Percentiles rank a stretch among this genome's conserved stretches.
Conservation (phyloP, 306 rosid species). For the Prunus mira region DNA sequence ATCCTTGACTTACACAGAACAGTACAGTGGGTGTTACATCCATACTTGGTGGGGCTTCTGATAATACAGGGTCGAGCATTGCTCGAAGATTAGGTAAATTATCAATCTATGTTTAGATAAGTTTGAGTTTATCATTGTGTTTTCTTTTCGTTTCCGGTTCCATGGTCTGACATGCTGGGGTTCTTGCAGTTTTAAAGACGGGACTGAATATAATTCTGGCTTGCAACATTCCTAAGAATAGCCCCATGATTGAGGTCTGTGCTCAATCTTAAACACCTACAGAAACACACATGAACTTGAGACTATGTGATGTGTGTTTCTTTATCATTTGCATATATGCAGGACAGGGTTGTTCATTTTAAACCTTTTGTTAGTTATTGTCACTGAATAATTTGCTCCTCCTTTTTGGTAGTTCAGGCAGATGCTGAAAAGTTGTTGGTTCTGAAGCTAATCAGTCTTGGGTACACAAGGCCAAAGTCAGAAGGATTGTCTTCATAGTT, state of each 20-base stretch:
- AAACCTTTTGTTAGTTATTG: not conserved
- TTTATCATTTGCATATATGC: not conserved
- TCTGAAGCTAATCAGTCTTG: slow-evolving; percentile 62
- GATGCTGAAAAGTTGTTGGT: slow-evolving; percentile 83
- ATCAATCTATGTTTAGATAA: not conserved
- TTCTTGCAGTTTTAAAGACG: slow-evolving; percentile 63
- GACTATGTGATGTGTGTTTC: not conserved
- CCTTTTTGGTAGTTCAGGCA: slow-evolving; percentile 45
- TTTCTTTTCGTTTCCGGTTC: not conserved
- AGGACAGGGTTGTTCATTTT: not conserved
- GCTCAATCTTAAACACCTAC: not conserved
- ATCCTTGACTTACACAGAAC: slow-evolving; percentile 31
- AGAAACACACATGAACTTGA: not conserved
- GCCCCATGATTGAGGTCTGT: slow-evolving; percentile 72
- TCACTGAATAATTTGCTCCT: not conserved
- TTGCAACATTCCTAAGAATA: slow-evolving; percentile 76
- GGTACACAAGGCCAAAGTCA: slow-evolving; percentile 52
- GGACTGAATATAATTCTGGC: slow-evolving; percentile 78
- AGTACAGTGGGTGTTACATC: slow-evolving; percentile 62
- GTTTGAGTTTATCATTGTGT: not conserved
- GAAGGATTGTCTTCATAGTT: slow-evolving; percentile 38
- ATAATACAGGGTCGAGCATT: slow-evolving; percentile 84
- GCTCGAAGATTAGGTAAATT: slow-evolving; percentile 71
- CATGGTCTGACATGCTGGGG: slow-evolving; percentile 3
- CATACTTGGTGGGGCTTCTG: slow-evolving; percentile 81